A percentile compares a stretch with the other conserved stretches of the same genome.
These are phyloP conservation scores for Phialocephala subalpina DNA, from an alignment of 2,329 filamentous ascomycete genomes.

Conservation along the genomic window DNA sequence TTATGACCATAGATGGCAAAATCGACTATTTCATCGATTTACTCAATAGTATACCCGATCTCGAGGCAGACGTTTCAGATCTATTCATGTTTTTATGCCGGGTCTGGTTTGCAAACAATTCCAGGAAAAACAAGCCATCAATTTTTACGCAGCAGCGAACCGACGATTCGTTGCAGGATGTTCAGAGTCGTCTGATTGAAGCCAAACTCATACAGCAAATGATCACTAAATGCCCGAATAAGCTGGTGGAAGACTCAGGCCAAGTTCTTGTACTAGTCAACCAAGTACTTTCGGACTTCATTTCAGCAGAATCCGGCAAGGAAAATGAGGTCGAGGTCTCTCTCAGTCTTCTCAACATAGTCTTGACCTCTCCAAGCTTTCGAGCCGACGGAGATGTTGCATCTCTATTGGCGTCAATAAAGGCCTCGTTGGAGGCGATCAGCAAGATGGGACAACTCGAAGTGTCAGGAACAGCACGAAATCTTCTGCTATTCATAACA, in stretches of 20 bases:
- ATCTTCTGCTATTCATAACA: slow-evolving; percentile 61
- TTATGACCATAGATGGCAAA: slow-evolving; percentile 47
- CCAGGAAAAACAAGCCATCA: slow-evolving; percentile 16
- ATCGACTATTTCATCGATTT: slow-evolving; percentile 59
- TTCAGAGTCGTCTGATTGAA: slow-evolving; percentile 60
- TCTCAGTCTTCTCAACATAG: slow-evolving; percentile 67
- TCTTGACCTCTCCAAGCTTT: slow-evolving; percentile 65
- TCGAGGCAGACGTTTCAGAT: slow-evolving; percentile 56
- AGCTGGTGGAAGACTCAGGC: slow-evolving; percentile 68
- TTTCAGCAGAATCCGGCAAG: slow-evolving; percentile 47
- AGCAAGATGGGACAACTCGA: slow-evolving; percentile 49
- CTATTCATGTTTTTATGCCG: slow-evolving; percentile 68
- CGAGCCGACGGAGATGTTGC: slow-evolving; percentile 53
- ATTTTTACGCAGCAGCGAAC: slow-evolving; percentile 43
- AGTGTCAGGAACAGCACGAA: slow-evolving; percentile 61
- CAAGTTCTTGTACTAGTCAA: slow-evolving; percentile 71
- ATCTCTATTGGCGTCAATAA: slow-evolving; percentile 53
- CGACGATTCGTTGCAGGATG: slow-evolving; percentile 48
- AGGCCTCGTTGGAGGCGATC: slow-evolving; percentile 56
- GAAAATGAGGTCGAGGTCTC: slow-evolving; percentile 59
- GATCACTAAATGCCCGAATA: slow-evolving; percentile 68
- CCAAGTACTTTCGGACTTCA: slow-evolving; percentile 58
- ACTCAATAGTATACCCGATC: slow-evolving; percentile 50
- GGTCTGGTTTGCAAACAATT: slow-evolving; percentile 58
- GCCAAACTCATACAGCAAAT: slow-evolving; percentile 71